These are phyloP conservation scores for Plantago major DNA, from an alignment of 257 asterid genomes.

Conservation along the genomic window DNA sequence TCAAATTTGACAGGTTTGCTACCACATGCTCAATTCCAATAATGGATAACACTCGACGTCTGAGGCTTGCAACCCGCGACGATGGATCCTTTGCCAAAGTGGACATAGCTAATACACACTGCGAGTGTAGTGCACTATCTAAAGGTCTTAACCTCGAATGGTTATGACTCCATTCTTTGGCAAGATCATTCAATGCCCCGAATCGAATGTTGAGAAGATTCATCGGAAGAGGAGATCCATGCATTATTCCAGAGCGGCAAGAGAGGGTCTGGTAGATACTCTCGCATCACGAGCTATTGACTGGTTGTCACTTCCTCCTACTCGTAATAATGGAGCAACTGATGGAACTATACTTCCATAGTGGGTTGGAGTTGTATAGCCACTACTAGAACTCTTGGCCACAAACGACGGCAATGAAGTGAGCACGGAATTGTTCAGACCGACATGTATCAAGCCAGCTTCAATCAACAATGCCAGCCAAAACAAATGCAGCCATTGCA, in stretches of 20 bases:
- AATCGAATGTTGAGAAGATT: conserved; percentile 93
- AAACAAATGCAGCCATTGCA: conserved; percentile 99
- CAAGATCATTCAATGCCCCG: conserved; percentile 64
- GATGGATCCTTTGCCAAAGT: too few relatives aligned
- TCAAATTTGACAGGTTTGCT: too few relatives aligned
- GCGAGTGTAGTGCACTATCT: conserved; percentile 77
- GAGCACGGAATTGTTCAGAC: conserved; percentile 72
- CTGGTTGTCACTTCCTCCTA: too few relatives aligned
- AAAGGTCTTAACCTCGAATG: conserved; percentile 68
- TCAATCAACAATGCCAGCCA: conserved; percentile 96
- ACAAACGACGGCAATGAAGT: conserved; percentile 80
- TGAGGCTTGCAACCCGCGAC: too few relatives aligned
- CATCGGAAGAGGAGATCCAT: conserved; percentile 97
- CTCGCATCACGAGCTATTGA: conserved; percentile 73
- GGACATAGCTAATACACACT: conserved; percentile 86
- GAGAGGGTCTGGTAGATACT: conserved; percentile 83
- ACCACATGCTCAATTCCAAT: too few relatives aligned
- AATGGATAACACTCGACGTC: too few relatives aligned
- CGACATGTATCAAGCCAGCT: conserved; percentile 69
- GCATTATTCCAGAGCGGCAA: conserved; percentile 76
- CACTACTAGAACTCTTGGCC: conserved; percentile 66
- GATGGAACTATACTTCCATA: conserved; percentile 64
- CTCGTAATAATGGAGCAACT: too few relatives aligned
- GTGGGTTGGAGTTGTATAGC: conserved; percentile 77
- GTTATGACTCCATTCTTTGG: conserved; percentile 64